Conservation (phyloP, 371 early-diverging fungal genomes). For the Coemansia sp. region DNA sequence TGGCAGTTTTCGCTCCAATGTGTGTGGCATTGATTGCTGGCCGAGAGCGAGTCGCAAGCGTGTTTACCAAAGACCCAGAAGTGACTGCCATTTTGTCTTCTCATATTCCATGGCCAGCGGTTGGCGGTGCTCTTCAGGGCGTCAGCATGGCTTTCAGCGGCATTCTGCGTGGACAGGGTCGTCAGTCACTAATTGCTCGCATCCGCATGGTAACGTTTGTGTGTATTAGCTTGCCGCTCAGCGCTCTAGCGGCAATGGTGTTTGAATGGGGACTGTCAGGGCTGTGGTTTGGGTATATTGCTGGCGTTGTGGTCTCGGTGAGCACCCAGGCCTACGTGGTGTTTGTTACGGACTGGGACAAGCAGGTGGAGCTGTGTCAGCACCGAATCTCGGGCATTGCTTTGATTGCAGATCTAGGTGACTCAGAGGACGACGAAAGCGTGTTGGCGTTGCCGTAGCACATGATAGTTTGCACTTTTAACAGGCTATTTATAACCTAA, state of each 20-base stretch:
- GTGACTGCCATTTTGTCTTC: constrained; percentile 18
- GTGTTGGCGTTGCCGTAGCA: neutral
- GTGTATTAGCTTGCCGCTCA: constrained; percentile 65
- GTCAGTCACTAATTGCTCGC: constrained; percentile 68
- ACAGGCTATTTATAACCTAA: neutral
- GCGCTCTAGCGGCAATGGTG: constrained; percentile 51
- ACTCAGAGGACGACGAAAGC: neutral
- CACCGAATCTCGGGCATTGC: constrained; percentile 9
- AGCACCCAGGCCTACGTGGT: constrained; percentile 22
- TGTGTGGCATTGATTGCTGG: constrained; percentile 53
- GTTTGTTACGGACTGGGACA: constrained; percentile 29
- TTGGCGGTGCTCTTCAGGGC: constrained; percentile 66
- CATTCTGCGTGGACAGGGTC: constrained; percentile 72
- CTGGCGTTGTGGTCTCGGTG: constrained; percentile 8
- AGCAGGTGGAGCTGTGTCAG: constrained; percentile 43
- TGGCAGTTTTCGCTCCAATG: constrained; percentile 49
- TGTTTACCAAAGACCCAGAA: constrained; percentile 59
- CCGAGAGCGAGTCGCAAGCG: constrained; percentile 49
- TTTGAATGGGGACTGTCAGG: constrained; percentile 40
- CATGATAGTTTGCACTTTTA: neutral
- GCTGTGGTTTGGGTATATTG: constrained; percentile 39
- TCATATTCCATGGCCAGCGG: constrained; percentile 40
- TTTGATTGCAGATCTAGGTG: neutral
- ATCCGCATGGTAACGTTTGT: constrained; percentile 65
- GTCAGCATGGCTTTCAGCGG: constrained; percentile 68